Percentiles rank a stretch among this genome's conserved stretches.
Conservation (phyloP, 2,329 filamentous ascomycete genomes). For the Colletotrichum tabaci region DNA sequence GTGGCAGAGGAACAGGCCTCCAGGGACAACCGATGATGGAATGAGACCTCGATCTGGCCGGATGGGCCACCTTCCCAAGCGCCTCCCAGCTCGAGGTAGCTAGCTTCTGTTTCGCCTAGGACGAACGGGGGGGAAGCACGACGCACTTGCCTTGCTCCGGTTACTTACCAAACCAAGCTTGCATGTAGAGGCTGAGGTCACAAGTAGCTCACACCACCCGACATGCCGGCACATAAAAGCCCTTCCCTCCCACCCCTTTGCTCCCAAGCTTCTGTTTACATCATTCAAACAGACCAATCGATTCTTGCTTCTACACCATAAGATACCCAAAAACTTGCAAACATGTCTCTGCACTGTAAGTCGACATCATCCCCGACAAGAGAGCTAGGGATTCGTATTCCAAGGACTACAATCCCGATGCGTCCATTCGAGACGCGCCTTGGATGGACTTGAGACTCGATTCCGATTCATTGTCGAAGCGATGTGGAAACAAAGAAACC, state of each 20-base stretch:
- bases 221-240: conserved; percentile 40
- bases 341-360: conserved; percentile 74
- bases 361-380: conserved; percentile 34
- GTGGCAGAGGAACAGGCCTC: background rate
- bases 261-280: background rate
- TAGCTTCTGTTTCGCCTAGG: conserved; percentile 35
- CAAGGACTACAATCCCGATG: background rate
- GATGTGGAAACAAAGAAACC: background rate
- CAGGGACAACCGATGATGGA: conserved; percentile 35
- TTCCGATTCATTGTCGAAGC: background rate
- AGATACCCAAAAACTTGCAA: conserved; percentile 48
- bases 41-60: conserved; percentile 38
- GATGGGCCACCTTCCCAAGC: conserved; percentile 13
- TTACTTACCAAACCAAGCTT: conserved; percentile 14
- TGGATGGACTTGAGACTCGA: background rate
- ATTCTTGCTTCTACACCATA: conserved; percentile 30
- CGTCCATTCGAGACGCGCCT: background rate
- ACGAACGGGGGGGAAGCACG: background rate
- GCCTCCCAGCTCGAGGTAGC: conserved; percentile 21
- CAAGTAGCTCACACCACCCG: conserved; percentile 32
- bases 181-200: conserved; percentile 40
- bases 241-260: conserved; percentile 30
- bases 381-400: background rate
- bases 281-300: conserved; percentile 25
- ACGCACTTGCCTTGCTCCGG: conserved; percentile 29